Percentiles rank a stretch among this genome's conserved stretches.
Evolutionary conservation across 2,329 filamentous ascomycete genomes (phyloP).

Genomic region (Trichophyton simii): DNA sequence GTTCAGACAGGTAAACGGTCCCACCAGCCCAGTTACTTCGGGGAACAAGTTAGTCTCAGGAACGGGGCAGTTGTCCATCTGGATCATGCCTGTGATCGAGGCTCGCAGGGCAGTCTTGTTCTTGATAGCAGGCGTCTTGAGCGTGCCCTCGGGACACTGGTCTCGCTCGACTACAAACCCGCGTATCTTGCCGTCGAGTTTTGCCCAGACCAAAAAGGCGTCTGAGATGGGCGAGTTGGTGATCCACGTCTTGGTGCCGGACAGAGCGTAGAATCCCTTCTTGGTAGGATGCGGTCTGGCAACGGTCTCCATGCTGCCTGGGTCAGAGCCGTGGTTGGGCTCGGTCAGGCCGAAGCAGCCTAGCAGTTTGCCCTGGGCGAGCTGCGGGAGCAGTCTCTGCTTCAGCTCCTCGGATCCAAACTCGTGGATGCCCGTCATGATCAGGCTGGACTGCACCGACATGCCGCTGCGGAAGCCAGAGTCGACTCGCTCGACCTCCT

Average conservation of each 20-base stretch:
- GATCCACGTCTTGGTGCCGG: constrained; percentile 86
- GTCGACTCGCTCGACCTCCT: constrained; percentile 81
- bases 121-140: constrained; percentile 85
- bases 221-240: constrained; percentile 87
- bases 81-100: constrained; percentile 95
- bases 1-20: constrained; percentile 90
- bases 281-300: constrained; percentile 77
- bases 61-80: constrained; percentile 81
- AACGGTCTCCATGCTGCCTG: constrained; percentile 76
- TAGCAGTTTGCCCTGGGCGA: constrained; percentile 71
- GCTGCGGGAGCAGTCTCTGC: constrained; percentile 63
- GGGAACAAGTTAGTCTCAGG: constrained; percentile 90
- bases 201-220: constrained; percentile 81
- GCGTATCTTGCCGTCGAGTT: constrained; percentile 82
- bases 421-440: constrained; percentile 83
- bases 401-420: constrained; percentile 81
- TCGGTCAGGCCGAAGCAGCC: constrained; percentile 86
- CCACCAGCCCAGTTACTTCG: constrained; percentile 68
- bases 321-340: constrained; percentile 85
- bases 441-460: constrained; percentile 86
- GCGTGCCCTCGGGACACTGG: constrained; percentile 71
- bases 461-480: constrained; percentile 86
- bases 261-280: constrained; percentile 67
- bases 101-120: constrained; percentile 91
- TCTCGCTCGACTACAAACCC: constrained; percentile 83